These are phyloP conservation scores for Nematocida ausubeli DNA, from an alignment of 371 early-diverging fungal species.

Conservation along the genomic window DNA sequence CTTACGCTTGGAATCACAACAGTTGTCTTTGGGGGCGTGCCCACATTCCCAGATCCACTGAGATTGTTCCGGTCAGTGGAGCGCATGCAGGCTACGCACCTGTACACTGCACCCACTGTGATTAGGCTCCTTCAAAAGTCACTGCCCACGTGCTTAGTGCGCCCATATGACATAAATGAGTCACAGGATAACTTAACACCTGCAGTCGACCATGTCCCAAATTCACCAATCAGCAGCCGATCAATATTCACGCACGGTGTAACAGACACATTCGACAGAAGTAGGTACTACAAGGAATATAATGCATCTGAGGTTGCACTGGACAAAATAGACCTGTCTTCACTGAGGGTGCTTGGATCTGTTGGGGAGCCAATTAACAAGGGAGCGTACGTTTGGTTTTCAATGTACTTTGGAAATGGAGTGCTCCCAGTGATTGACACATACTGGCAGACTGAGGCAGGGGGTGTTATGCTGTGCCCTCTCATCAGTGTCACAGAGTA, in stretches of 20 bases:
- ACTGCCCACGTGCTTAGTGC: conserved; percentile 70
- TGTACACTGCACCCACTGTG: conserved; percentile 95
- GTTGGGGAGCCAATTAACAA: conserved; percentile 95
- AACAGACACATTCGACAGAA: conserved; percentile 9
- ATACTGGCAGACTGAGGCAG: conserved; percentile 91
- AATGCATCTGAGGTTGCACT: background rate
- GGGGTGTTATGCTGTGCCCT: conserved; percentile 82
- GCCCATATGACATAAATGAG: conserved; percentile 37
- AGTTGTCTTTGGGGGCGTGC: conserved; percentile 79
- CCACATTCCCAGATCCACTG: conserved; percentile 76
- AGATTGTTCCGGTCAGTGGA: conserved; percentile 77
- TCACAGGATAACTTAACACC: conserved; percentile 36
- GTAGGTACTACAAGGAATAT: conserved; percentile 29
- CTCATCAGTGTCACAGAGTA: conserved; percentile 76
- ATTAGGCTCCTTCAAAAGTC: conserved; percentile 82
- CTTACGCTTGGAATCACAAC: conserved; percentile 77
- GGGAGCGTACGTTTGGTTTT: conserved; percentile 91
- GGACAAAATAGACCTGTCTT: conserved; percentile 44
- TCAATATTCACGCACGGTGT: conserved; percentile 42
- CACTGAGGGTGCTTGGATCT: conserved; percentile 81
- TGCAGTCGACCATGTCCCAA: conserved; percentile 50
- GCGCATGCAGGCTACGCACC: conserved; percentile 80
- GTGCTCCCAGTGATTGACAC: conserved; percentile 86
- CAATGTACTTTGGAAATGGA: conserved; percentile 77
- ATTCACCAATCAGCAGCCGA: conserved; percentile 27